A percentile compares a stretch with the other conserved stretches of the same genome.
Conservation (phyloP, 1,284 basidiomycete species). For the Cystobasidium pallidum region DNA sequence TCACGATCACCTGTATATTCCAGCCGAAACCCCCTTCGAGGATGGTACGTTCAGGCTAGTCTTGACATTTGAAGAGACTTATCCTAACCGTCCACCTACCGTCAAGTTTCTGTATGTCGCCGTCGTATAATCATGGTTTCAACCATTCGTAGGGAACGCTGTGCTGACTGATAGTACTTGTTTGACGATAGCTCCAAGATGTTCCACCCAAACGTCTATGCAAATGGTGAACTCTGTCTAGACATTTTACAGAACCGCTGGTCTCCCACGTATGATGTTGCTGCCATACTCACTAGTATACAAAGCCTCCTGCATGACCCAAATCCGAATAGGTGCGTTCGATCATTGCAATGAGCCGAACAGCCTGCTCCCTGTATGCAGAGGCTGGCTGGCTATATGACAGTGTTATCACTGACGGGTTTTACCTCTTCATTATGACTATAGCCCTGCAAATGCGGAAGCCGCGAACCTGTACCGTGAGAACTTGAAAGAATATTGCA, state of each 20-base stretch:
- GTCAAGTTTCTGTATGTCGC: slow-evolving; percentile 77
- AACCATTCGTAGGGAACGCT: background rate
- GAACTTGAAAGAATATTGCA: slow-evolving; percentile 79
- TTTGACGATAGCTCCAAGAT: slow-evolving; percentile 61
- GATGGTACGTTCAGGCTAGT: slow-evolving; percentile 97
- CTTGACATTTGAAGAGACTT: slow-evolving; percentile 93
- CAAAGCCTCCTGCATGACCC: slow-evolving; percentile 95
- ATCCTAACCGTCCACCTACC: slow-evolving; percentile 96
- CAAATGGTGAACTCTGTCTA: slow-evolving; percentile 94
- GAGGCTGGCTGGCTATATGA: background rate
- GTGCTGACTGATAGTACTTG: slow-evolving; percentile 5
- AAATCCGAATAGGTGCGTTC: slow-evolving; percentile 76
- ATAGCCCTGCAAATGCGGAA: slow-evolving; percentile 93
- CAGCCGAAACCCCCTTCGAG: slow-evolving; percentile 97
- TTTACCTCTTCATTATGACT: background rate
- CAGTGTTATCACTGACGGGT: background rate
- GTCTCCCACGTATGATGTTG: slow-evolving; percentile 98
- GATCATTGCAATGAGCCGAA: slow-evolving; percentile 7
- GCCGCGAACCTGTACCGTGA: slow-evolving; percentile 94
- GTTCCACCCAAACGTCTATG: slow-evolving; percentile 99
- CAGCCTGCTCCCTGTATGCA: too few species aligned
- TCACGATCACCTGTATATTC: background rate
- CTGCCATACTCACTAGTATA: slow-evolving; percentile 93
- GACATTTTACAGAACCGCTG: slow-evolving; percentile 98
- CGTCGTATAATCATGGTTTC: background rate